Conservation (phyloP, 2,329 filamentous ascomycete species). For the Akanthomyces lecanii region DNA sequence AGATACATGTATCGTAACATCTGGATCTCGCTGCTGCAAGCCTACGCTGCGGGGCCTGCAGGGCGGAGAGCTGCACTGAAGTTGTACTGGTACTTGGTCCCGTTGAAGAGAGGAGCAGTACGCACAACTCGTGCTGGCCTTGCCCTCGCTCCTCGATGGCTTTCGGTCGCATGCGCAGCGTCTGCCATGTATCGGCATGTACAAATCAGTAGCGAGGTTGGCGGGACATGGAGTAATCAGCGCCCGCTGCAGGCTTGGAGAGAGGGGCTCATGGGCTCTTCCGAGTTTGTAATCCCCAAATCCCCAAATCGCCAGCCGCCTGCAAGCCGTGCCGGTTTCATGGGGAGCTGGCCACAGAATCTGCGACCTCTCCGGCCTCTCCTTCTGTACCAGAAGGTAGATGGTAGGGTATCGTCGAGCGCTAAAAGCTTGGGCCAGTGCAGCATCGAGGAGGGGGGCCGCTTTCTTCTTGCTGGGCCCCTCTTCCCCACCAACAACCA, state of each 20-base stretch:
- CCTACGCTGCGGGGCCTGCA: constrained; percentile 9
- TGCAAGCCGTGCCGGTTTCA: constrained; percentile 10
- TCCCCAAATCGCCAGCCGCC: background rate
- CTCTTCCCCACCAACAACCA: too few relatives aligned
- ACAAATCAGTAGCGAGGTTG: background rate
- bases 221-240: too few relatives aligned
- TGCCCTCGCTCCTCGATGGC: too few relatives aligned
- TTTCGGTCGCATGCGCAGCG: background rate
- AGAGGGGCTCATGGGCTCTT: too few relatives aligned
- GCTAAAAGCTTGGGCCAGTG: background rate
- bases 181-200: background rate
- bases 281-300: background rate
- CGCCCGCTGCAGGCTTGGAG: too few relatives aligned
- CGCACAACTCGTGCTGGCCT: background rate
- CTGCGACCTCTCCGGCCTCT: background rate
- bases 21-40: constrained; percentile 9
- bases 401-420: background rate
- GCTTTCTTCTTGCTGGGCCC: background rate
- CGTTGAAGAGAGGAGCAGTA: background rate
- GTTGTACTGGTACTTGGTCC: background rate
- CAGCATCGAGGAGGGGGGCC: too few relatives aligned
- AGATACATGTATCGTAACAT: constrained; percentile 8
- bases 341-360: background rate
- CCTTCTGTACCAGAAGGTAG: too few relatives aligned
- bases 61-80: background rate